Evolutionary conservation across 2,329 filamentous ascomycete genomes (phyloP).

Genomic region (Talaromyces sp.): DNA sequence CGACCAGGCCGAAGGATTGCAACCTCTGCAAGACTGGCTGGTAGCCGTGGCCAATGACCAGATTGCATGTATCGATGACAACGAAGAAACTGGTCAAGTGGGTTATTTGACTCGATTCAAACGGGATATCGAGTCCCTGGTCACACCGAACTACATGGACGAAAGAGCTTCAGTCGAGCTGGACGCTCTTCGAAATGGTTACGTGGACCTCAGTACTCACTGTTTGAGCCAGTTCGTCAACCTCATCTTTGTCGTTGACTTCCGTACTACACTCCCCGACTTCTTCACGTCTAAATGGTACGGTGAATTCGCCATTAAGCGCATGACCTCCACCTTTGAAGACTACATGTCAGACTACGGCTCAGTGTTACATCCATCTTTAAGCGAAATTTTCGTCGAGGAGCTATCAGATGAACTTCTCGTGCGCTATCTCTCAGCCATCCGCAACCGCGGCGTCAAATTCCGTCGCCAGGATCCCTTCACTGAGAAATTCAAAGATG

Average conservation of each 20-base stretch:
- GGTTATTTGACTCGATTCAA: slow-evolving; percentile 86
- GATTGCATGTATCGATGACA: slow-evolving; percentile 95
- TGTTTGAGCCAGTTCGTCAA: slow-evolving; percentile 83
- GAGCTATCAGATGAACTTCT: slow-evolving; percentile 91
- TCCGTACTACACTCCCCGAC: slow-evolving; percentile 74
- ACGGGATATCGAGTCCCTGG: slow-evolving; percentile 74
- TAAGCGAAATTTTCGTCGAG: slow-evolving; percentile 88
- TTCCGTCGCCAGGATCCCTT: slow-evolving; percentile 85
- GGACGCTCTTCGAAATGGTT: slow-evolving; percentile 75
- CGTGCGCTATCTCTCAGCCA: slow-evolving; percentile 73
- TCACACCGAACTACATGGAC: slow-evolving; percentile 73
- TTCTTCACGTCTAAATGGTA: slow-evolving; percentile 96
- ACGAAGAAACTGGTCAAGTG: slow-evolving; percentile 67
- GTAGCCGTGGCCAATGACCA: slow-evolving; percentile 97
- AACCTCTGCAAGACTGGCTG: slow-evolving; percentile 80
- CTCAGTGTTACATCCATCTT: slow-evolving; percentile 75
- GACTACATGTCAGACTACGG: slow-evolving; percentile 91
- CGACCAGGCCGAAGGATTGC: slow-evolving; percentile 63
- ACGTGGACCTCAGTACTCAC: slow-evolving; percentile 91
- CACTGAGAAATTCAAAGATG: slow-evolving; percentile 88
- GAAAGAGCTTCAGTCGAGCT: slow-evolving; percentile 70
- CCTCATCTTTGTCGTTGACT: slow-evolving; percentile 87
- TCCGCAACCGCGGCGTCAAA: slow-evolving; percentile 86
- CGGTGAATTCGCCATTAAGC: slow-evolving; percentile 76
- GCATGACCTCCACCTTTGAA: slow-evolving; percentile 90